A percentile compares a stretch with the other conserved stretches of the same genome.
Conservation (phyloP, 2,329 filamentous ascomycete species). For the Penicillium sp. region DNA sequence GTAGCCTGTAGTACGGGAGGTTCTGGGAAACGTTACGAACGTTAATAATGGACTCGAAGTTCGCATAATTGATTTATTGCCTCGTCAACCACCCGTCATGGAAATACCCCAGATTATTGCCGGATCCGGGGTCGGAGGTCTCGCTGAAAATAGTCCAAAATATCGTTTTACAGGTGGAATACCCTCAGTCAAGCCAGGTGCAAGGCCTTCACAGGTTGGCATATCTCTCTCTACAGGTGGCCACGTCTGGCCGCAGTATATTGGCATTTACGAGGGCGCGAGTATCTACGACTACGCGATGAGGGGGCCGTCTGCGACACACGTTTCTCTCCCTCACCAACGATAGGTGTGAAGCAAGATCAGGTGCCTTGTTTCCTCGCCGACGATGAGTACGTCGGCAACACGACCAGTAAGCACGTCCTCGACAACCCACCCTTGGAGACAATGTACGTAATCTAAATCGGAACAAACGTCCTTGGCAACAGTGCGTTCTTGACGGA, state of each 20-base stretch:
- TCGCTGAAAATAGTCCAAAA: too few species aligned
- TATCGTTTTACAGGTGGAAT: too few species aligned
- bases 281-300: constrained; percentile 70
- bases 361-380: constrained; percentile 53
- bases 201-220: too few species aligned
- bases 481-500: constrained; percentile 68
- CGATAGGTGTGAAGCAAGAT: constrained; percentile 59
- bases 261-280: constrained; percentile 60
- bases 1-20: too few species aligned
- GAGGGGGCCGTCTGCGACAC: constrained; percentile 74
- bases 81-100: too few species aligned
- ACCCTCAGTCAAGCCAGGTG: too few species aligned
- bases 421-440: constrained; percentile 55
- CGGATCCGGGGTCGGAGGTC: too few species aligned
- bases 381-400: constrained; percentile 26
- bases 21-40: too few species aligned
- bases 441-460: constrained; percentile 77
- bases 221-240: constrained; percentile 56
- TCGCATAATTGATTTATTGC: too few species aligned
- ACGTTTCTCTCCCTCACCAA: constrained; percentile 60
- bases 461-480: constrained; percentile 80
- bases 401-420: constrained; percentile 23
- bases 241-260: constrained; percentile 70
- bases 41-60: too few species aligned
- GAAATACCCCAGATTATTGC: too few species aligned